Base-by-base conservation (phyloP, 1,284 basidiomycete species). In the Butyriboletus regius region DNA sequence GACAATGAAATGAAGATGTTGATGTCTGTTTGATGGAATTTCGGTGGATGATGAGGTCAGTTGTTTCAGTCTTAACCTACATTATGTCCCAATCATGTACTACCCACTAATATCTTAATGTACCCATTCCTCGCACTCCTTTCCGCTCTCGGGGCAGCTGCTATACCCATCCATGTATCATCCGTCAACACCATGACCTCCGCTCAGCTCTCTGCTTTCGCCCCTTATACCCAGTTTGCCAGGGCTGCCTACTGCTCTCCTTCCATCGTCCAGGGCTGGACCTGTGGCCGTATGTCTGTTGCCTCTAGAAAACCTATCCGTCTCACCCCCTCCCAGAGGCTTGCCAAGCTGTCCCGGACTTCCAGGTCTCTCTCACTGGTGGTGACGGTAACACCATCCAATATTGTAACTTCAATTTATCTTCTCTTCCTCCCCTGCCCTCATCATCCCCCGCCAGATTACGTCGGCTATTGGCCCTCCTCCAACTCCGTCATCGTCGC, bases 161-260 rank as follows among this genome's bases (percentile, higher is more conserved):
- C 59, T 32, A n/a, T 41, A 37, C 55, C 51, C 36, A 43, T 36
- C 46, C 53, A 43, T 43, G 49, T 57, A 32, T 36, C 53, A 34
- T 29, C 56, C 35, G 58, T 72, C 46, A 68, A 67, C 12, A 53
- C 62, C 8, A 60, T 78, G 28, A 63, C 72, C 5, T 12, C 67
- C 0, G 46, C 50, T 1, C 62, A 75, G 54, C 63, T 78, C 31
- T 48, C 66, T 10, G 61, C 55, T 10, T 70, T 76, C 37, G 64
- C 65, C 20, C 73, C 76, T 5, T 79, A 72, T 53, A 70, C 73
- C 1, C 67, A 77, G 60, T 75, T 79, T 56, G 75, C 78, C 24
- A 67, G 75, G 38, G 76, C 76, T 33, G 75, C 77, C 15, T 80
- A 79, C 58, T 79, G 78, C 53, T 36, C 64, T 5, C 69, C 71